Evolutionary conservation across 306 rosid species (phyloP), one percentile per base, ranked within the genome.

Genomic region (Vicia sativa): DNA sequence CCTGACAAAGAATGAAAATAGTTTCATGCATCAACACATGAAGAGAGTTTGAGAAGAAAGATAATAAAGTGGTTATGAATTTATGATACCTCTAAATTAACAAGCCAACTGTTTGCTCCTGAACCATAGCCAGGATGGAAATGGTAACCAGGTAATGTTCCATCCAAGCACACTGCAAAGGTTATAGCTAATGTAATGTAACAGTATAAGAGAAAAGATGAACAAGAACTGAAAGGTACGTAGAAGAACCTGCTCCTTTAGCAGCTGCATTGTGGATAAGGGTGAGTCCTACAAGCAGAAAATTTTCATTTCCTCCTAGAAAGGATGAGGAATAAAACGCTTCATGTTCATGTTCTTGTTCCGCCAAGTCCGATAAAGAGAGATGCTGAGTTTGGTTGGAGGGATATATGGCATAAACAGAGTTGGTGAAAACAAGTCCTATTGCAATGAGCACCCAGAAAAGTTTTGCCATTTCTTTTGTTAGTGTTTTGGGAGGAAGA

Each of bases 1-100:
- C 97, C 97, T 93, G 95, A 73, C 85, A 39, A 7, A 46, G 3
- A 56, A 58, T 13, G 31, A 26, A 38, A 45, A 53, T 29, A 38
- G 34, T 53, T 67, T 66, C 41, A 57, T 38, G 60, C 41, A 57
- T 38, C 59, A 69, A 18, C 16, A 35, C 12, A 48, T 26, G 46
- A 44, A 6, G 11, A 49, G 1, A 49, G 5, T 49, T 49, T 19
- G 13, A 31, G 65, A 38, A 62, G n/a, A n/a, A n/a, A 53, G 34
- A 39, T 56, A 0, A 53, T 53, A 3, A 46, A 14, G 23, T 14
- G 1, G 7, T 14, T 10, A 60, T 72, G 31, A 77, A n/a, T n/a
- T n/a, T n/a, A n/a, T n/a, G n/a, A n/a, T 62, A 93, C 99, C 99
- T 93, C 99, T 84, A 93, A 87, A 68, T 93, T 92, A 76, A 93